Evolutionary conservation across 2,329 filamentous ascomycete genomes (phyloP), one percentile per base, ranked within the genome.

Genomic region (Xylariaceae sp.): DNA sequence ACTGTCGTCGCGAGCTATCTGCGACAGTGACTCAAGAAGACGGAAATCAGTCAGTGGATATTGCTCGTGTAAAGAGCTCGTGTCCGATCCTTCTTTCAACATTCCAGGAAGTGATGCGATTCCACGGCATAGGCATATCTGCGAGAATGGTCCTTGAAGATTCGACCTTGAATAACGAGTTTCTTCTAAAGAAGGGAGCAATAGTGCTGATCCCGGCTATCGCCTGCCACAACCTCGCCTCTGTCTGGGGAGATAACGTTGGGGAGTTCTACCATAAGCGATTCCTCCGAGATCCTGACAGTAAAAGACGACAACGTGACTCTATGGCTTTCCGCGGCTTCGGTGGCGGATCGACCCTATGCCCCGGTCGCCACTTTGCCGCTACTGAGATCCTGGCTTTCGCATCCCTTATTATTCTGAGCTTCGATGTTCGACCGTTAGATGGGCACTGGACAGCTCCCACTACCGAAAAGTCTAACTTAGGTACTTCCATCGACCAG

Each of bases 41-140:
- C 16, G 52, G 52, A 21, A 50, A 20, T 12, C 14, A 20, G 12
- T 52, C 56, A 19, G 52, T 61, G 12, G 56, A 61, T 40, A 42
- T 59, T 10, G 44, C 50, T 5, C 48, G 44, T 40, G 44, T 61
- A 10, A 54, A 47, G 29, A 52, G 49, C 19, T 40, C 43, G 6
- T 64, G 60, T 32, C 58, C 62, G 2, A 44, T 61, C 10, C 56
- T 64, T 6, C 42, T 63, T 12, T 64, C 62, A 10, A 63, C 60
- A 0, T 56, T 55, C 41, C 56, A 61, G 48, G 62, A 64, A 50
- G 49, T 55, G 7, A 40, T 63, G 48, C 29, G 62, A 20, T 64
- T 61, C 44, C 52, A 61, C 23, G 48, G 54, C 19, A 54, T 45
- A 19, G 48, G 51, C 5, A 52, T 52, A 23, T 47, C 54, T 9